Conservation (phyloP, 2,329 filamentous ascomycete species). For the Arthrinium phaeospermum region DNA sequence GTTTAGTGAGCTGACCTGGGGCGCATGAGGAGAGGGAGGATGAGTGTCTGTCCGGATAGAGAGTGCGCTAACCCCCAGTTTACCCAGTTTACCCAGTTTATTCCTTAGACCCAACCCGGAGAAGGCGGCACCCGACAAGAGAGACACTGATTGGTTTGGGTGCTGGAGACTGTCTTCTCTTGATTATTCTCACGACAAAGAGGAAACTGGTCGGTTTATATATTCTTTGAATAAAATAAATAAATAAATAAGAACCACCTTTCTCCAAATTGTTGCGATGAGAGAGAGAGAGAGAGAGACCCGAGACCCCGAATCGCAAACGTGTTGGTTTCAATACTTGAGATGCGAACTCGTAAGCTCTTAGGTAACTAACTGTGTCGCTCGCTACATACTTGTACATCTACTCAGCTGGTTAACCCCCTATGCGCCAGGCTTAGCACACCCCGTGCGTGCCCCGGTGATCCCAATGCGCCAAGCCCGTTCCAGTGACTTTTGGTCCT, state of each 20-base stretch:
- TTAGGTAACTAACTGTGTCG: not conserved
- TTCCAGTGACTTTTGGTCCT: not conserved
- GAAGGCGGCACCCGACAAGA: constrained; percentile 12
- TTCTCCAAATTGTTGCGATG: not conserved
- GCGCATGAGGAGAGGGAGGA: not conserved
- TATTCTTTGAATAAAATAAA: not conserved
- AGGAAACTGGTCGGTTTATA: not conserved
- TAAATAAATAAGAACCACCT: not conserved
- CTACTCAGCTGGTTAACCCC: not conserved
- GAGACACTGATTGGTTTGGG: constrained; percentile 2
- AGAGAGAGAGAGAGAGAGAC: not conserved
- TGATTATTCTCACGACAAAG: not conserved
- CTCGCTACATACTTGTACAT: not conserved
- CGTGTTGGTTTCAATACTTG: not conserved
- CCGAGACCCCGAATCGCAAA: not conserved
- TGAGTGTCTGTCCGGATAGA: constrained; percentile 1
- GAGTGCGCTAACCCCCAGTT: not conserved
- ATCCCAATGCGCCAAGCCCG: constrained; percentile 13
- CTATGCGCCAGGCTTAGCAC: not conserved
- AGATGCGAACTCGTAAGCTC: constrained; percentile 3
- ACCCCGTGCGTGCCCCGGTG: constrained; percentile 10
- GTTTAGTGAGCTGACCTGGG: not conserved
- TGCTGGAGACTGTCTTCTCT: not conserved
- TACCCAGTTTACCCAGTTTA: not conserved
- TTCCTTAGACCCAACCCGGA: constrained; percentile 6